phyloP scores from a whole-genome alignment of 495 filamentous ascomycete species.

The Geoglossum glabrum region DNA sequence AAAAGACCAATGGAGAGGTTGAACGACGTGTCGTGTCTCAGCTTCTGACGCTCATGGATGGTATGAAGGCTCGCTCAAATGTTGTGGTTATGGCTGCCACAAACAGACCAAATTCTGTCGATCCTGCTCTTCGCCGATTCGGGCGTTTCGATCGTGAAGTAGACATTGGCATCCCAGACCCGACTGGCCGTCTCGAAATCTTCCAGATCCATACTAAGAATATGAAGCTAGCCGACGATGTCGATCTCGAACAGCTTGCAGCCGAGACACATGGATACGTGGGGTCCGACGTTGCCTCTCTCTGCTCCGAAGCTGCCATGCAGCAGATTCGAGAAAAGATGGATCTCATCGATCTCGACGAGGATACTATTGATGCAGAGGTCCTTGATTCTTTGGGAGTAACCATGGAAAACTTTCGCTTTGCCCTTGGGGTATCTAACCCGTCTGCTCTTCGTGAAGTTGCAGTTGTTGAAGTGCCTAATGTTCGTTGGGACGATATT shows the following conservation, averaged over 20 bases:
- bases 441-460: conserved; percentile 97
- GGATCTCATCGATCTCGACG: conserved; percentile 97
- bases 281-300: conserved; percentile 94
- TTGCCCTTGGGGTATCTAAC: conserved; percentile 92
- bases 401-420: conserved; percentile 99
- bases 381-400: conserved; percentile 95
- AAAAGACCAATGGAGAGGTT: conserved; percentile 98
- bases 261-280: conserved; percentile 98
- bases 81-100: conserved; percentile 98
- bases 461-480: conserved; percentile 96
- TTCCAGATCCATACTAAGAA: conserved; percentile 99
- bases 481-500: conserved; percentile 98
- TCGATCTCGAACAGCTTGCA: conserved; percentile 90
- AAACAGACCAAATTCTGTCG: conserved; percentile 93
- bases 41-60: conserved; percentile 94
- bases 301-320: conserved; percentile 98
- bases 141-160: conserved; percentile 98
- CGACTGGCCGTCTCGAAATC: conserved; percentile 96
- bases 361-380: conserved; percentile 97
- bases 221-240: conserved; percentile 97
- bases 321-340: conserved; percentile 99
- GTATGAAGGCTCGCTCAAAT: conserved; percentile 97
- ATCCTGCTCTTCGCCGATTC: conserved; percentile 90
- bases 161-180: conserved; percentile 93
- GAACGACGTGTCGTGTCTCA: conserved; percentile 97